phyloP scores from a whole-genome alignment of 2,329 filamentous ascomycete genomes.

The Allantophomopsis lycopodina region DNA sequence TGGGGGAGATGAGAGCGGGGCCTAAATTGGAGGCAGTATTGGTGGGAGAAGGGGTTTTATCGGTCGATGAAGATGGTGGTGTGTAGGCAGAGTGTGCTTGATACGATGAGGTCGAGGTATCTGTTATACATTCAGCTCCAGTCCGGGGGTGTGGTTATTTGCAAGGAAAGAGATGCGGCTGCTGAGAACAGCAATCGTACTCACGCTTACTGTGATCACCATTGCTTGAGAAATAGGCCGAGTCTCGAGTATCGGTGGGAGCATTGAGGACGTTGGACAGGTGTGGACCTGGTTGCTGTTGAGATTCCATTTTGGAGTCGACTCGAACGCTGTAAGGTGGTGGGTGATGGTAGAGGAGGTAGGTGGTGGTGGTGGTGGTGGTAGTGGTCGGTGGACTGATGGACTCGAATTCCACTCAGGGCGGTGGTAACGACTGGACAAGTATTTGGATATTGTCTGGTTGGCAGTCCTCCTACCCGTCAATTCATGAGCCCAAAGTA shows the following conservation, averaged over 20 bases:
- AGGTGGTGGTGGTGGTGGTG: too few species aligned
- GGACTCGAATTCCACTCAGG: too few species aligned
- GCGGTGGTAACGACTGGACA: too few species aligned
- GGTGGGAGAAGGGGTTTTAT: constrained; percentile 51
- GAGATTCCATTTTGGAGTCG: too few species aligned
- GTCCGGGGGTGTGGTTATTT: neutral
- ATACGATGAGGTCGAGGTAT: constrained; percentile 22
- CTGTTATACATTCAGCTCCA: constrained; percentile 1
- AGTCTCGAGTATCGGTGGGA: constrained; percentile 35
- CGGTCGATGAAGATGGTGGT: constrained; percentile 30
- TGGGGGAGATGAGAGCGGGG: constrained; percentile 39
- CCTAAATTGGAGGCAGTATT: constrained; percentile 21
- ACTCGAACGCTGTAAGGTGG: too few species aligned
- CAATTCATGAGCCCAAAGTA: too few species aligned
- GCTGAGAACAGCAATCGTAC: constrained; percentile 7
- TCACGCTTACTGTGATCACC: constrained; percentile 35
- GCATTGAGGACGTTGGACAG: constrained; percentile 36
- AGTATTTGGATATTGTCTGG: too few species aligned
- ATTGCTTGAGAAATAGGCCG: constrained; percentile 31
- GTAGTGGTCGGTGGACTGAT: too few species aligned
- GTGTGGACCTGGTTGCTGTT: constrained; percentile 14
- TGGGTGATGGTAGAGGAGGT: too few species aligned
- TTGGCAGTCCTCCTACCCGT: too few species aligned
- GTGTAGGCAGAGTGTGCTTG: constrained; percentile 23
- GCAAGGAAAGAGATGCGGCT: constrained; percentile 2